phyloP scores from a whole-genome alignment of 306 rosid species.

The peach (Prunus persica) region Prunus_persica_NCBIv2 NC_034014.1:28787001-28787500 shows the following conservation, averaged over 20 bases:
- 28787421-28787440: neutral
- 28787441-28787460: neutral
- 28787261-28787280: constrained; percentile 58
- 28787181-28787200: neutral
- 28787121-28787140: constrained; percentile 46
- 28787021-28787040: constrained; percentile 65
- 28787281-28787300: constrained; percentile 75
- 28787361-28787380: constrained; percentile 15
- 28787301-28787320: constrained; percentile 84
- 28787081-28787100: constrained; percentile 54
- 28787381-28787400: neutral
- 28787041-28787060: constrained; percentile 54
- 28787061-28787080: constrained; percentile 59
- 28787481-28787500: constrained; percentile 29
- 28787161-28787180: neutral
- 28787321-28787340: constrained; percentile 74
- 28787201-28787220: too few relatives aligned
- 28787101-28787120: constrained; percentile 46
- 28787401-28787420: neutral
- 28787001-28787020: constrained; percentile 57
- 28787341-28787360: constrained; percentile 53
- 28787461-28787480: constrained; percentile 2
- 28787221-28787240: too few relatives aligned
- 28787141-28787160: too few relatives aligned
- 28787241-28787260: neutral